Conservation (phyloP, 164 flowering plant species). For the Protea cynaroides region DNA sequence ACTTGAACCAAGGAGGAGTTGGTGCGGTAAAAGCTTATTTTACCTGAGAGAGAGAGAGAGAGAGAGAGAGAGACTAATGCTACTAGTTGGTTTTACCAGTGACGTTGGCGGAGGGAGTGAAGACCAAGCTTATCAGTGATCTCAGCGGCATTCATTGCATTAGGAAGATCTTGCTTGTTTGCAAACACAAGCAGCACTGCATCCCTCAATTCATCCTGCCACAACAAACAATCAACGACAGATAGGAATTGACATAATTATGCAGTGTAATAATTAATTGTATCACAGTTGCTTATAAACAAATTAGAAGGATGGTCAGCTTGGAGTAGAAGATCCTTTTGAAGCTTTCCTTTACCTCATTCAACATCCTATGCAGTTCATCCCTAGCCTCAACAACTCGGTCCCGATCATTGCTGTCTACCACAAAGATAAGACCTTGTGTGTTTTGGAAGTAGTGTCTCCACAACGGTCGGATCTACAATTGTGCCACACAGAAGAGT, state of each 20-base stretch:
- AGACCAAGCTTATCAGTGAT: background rate
- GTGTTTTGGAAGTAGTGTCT: slow-evolving; percentile 79
- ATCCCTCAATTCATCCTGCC: background rate
- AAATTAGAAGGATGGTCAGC: background rate
- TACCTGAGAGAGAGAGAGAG: background rate
- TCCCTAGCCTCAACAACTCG: slow-evolving; percentile 76
- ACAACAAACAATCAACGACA: background rate
- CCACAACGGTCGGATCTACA: slow-evolving; percentile 74
- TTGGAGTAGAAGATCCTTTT: background rate
- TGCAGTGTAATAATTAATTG: background rate
- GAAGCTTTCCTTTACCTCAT: slow-evolving; percentile 38
- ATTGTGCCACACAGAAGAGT: background rate
- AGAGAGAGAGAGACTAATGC: background rate
- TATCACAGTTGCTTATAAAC: background rate
- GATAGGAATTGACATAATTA: background rate
- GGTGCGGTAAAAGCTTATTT: too few species aligned
- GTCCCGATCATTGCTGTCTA: slow-evolving; percentile 72
- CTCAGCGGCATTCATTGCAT: background rate
- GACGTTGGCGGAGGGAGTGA: background rate
- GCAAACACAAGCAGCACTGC: background rate
- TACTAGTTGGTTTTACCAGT: background rate
- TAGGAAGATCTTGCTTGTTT: slow-evolving; percentile 1
- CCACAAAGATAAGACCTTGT: slow-evolving; percentile 75
- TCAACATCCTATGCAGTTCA: slow-evolving; percentile 74
- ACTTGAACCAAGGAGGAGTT: too few species aligned